phyloP scores from a whole-genome alignment of 2,329 filamentous ascomycete genomes.

The Botryosphaeria dothidea region DNA sequence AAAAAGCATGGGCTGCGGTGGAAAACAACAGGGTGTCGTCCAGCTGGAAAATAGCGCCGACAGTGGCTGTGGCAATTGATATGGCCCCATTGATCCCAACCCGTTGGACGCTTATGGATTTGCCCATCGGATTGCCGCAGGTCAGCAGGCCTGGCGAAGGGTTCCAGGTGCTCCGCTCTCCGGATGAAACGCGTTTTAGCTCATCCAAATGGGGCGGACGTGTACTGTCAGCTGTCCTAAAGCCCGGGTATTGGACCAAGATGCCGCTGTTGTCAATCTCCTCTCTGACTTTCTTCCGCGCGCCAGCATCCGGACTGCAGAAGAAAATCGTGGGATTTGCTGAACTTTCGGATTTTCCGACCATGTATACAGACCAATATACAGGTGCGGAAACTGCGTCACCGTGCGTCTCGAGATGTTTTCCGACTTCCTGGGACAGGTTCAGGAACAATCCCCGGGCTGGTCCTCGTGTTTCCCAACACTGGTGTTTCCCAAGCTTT shows the following conservation, averaged over 20 bases:
- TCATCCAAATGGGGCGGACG: conserved; percentile 23
- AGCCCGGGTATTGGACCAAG: conserved; percentile 15
- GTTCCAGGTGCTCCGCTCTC: not conserved
- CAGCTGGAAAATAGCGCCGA: not conserved
- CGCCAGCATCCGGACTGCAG: conserved; percentile 20
- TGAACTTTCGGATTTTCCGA: conserved; percentile 19
- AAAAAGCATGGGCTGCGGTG: not conserved
- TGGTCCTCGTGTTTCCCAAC: conserved; percentile 23
- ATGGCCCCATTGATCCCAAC: too few relatives aligned
- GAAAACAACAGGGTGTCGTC: not conserved
- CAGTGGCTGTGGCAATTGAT: not conserved
- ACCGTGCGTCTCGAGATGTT: conserved; percentile 21
- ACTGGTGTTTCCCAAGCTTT: not conserved
- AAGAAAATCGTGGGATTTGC: conserved; percentile 24
- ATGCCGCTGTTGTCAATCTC: conserved; percentile 22
- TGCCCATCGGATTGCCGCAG: not conserved
- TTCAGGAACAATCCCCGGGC: conserved; percentile 18
- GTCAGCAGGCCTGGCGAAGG: too few relatives aligned
- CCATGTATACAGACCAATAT: conserved; percentile 22
- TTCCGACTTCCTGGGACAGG: conserved; percentile 20
- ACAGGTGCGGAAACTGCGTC: conserved; percentile 15
- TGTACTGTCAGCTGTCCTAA: conserved; percentile 21
- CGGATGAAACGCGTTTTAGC: not conserved
- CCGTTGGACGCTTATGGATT: not conserved
- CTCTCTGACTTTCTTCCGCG: conserved; percentile 20